Evolutionary conservation across 129 eudicot genomes (phyloP).

Genomic region (Pittosporum tobira): DNA sequence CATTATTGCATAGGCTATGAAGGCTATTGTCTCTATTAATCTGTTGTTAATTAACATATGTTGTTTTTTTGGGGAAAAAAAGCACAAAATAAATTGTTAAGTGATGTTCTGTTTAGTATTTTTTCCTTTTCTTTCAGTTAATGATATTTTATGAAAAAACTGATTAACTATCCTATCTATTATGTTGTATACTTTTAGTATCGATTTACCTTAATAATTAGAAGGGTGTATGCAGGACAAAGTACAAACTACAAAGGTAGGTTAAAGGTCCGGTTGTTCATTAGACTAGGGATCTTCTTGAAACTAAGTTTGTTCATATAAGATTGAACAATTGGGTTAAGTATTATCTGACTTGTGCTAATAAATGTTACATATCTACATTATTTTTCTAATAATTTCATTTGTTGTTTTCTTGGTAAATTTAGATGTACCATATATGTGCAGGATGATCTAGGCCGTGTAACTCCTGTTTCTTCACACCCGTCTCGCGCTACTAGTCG

Average conservation of each 20-base stretch:
- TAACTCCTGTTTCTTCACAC: constrained; percentile 55
- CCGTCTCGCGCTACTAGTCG: constrained; percentile 90
- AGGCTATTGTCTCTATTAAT: background rate
- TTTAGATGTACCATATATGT: constrained; percentile 3
- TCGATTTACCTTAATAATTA: no score
- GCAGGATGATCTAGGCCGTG: constrained; percentile 69
- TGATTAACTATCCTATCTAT: background rate
- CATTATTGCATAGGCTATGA: background rate
- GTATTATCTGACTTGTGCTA: background rate
- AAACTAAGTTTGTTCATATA: no score
- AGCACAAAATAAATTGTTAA: no score
- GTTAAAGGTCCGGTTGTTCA: no score
- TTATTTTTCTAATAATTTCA: background rate
- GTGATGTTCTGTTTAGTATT: no score
- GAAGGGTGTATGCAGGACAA: background rate
- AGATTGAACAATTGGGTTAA: background rate
- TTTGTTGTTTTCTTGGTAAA: background rate
- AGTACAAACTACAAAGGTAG: background rate
- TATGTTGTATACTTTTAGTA: background rate
- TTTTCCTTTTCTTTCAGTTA: background rate
- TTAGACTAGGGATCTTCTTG: no score
- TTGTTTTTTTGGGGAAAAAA: no score
- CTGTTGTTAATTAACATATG: no score
- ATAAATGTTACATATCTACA: no score
- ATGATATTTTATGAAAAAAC: no score